Conservation (phyloP, 257 asterid genomes). For the Coffea canephora region DNA sequence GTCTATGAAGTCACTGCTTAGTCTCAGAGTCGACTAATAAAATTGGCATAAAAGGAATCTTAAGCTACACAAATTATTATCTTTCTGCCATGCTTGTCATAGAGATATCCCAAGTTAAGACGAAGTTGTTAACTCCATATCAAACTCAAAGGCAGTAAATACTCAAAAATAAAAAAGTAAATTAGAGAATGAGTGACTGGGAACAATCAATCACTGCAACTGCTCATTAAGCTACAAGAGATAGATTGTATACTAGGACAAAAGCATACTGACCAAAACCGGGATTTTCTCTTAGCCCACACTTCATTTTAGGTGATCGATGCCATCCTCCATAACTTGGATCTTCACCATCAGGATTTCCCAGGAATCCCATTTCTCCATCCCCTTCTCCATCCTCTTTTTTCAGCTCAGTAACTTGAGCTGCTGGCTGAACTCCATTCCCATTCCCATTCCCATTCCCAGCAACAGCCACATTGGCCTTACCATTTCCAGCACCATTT, state of each 20-base stretch:
- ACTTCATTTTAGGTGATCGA: slow-evolving; percentile 49
- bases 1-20: neutral
- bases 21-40: neutral
- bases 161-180: neutral
- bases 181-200: neutral
- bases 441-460: slow-evolving; percentile 20
- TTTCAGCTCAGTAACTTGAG: slow-evolving; percentile 42
- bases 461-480: slow-evolving; percentile 8
- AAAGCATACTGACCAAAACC: slow-evolving; percentile 66
- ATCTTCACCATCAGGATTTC: slow-evolving; percentile 49
- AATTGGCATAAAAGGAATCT: neutral
- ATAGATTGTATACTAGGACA: neutral
- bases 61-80: neutral
- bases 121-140: neutral
- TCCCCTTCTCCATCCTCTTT: slow-evolving; percentile 43
- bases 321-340: slow-evolving; percentile 56
- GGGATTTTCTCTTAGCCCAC: slow-evolving; percentile 79
- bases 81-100: neutral
- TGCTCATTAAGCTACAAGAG: neutral
- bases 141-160: neutral
- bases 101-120: neutral
- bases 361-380: slow-evolving; percentile 32
- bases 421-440: slow-evolving; percentile 30
- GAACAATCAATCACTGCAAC: neutral
- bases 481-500: slow-evolving; percentile 29